A percentile compares a stretch with the other conserved stretches of the same genome.
These are phyloP conservation scores for Aureobasidium lini DNA, from an alignment of 2,329 filamentous ascomycete genomes.

Conservation along the genomic window DNA sequence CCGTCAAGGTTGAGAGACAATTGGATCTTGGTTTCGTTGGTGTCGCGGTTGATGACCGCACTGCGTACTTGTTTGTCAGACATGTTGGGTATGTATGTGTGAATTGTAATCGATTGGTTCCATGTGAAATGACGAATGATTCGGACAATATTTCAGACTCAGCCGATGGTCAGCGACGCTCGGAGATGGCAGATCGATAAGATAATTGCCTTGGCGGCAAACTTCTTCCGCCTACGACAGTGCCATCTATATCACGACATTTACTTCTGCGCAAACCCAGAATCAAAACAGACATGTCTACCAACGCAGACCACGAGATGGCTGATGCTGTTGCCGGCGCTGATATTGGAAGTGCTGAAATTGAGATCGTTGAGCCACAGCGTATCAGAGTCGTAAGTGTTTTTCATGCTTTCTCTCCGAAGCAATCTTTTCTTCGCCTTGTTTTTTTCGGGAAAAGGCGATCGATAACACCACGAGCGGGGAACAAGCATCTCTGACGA, in stretches of 20 bases:
- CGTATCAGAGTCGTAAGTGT: constrained; percentile 39
- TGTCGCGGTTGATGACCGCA: constrained; percentile 75
- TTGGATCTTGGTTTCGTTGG: constrained; percentile 97
- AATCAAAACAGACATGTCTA: constrained; percentile 4
- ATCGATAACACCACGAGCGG: background rate
- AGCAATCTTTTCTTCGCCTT: background rate
- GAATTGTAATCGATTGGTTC: background rate
- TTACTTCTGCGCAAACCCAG: background rate
- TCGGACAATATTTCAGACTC: background rate
- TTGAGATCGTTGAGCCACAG: constrained; percentile 33
- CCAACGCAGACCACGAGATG: constrained; percentile 26
- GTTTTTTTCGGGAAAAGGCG: no score
- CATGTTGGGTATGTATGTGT: constrained; percentile 18
- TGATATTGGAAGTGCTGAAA: constrained; percentile 38
- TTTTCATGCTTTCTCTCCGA: background rate
- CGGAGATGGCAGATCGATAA: background rate
- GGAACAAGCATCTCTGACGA: background rate
- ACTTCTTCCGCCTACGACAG: constrained; percentile 3
- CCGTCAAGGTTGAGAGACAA: constrained; percentile 90
- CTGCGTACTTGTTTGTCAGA: constrained; percentile 47
- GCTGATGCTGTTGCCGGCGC: constrained; percentile 34
- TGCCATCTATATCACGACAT: background rate
- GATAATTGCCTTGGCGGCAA: constrained; percentile 11
- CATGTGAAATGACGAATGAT: background rate
- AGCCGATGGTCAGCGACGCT: constrained; percentile 1